Evolutionary conservation across 805 yeast species (phyloP), one percentile per base, ranked within the genome.

Genomic region (Danielozyma ontarioensis): DNA sequence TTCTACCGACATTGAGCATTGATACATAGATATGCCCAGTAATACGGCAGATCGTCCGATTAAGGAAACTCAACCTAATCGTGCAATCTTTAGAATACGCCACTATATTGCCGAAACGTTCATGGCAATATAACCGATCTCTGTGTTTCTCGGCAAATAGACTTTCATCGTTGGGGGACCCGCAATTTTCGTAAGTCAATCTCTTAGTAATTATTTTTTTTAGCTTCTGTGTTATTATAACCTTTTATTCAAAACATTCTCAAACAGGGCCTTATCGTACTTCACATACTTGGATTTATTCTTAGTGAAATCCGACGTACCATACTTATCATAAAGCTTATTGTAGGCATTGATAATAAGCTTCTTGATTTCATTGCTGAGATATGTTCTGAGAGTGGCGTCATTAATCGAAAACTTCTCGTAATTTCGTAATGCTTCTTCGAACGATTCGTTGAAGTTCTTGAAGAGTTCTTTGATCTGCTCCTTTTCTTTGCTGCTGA

Each of bases 261-360:
- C 62, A 50, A 68, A 57, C 46, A 69, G 71, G 46, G 49, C 50
- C 50, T 70, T 72, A 47, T 70, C 77, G 47, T 75, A 82, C 58
- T 79, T 81, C 53, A 84, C 73, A 47, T 84, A 82, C 64, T 83
- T 84, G 31, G 72, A 68, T 27, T 74, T 66, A 48, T 83, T 78
- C 55, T 85, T 85, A 15, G 88, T 70, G 46, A 80, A 80, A 33
- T 80, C 86, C n/a, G 80, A 78, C 18, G 61, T 62, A 3, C 74
- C 74, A 47, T 84, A 80, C 55, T 84, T 83, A 46, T 83, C 87
- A 56, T 85, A 81, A 53, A 90, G 83, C 48, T 93, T 78, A 50
- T 81, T 79, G 59, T 90, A 90, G 34, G 90, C 74, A 11, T 96
- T 96, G 37, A 78, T 70, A 32, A 93, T 80, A 44, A 87, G 76